Evolutionary conservation across 257 asterid genomes (phyloP), one percentile per base, ranked within the genome.

Genomic region (Penstemon barbatus): DNA sequence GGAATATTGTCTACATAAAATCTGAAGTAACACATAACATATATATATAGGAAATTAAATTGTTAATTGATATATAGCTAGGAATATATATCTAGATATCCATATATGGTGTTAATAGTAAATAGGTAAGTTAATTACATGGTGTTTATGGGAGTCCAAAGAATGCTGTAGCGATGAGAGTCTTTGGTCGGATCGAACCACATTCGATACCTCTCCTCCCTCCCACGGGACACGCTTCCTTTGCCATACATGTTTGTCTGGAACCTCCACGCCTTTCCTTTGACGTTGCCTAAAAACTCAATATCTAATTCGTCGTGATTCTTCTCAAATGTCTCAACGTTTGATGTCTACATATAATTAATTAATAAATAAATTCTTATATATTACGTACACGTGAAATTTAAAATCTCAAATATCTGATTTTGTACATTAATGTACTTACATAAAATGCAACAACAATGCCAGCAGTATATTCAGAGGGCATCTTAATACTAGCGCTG

Each of bases 191-290:
- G 97, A 62, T 92, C 98, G 62, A 88, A 92, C 98, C 98, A 92
- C 71, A 92, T 49, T 18, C 88, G 75, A 71, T 90, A 92, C 74
- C 98, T 78, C 84, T 92, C 98, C 77, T 92, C 98, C 67, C 97
- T 82, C 4, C 98, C 98, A 0, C 97, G 89, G 0, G 92, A 83
- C n/a, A 84, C 77, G 53, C 98, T 92, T 50, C 98, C 97, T 59
- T 86, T 87, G 0, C 99, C 97, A n/a, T 93, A 93, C 86, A 89
- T 44, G 71, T 93, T 93, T 0, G 97, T 90, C 56, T 93, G 99
- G 66, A 90, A 90, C 66, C 96, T 84, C 99, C 97, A 93, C 41
- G 97, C 88, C 36, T 79, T 80, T 7, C 96, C 97, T 8, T 81
- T 73, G 11, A 81, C 77, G 51, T 93, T 90, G 6, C 99, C 99